Evolutionary conservation across 2,329 filamentous ascomycete genomes (phyloP), one percentile per base, ranked within the genome.

Genomic region (Diaporthe amygdali): DNA sequence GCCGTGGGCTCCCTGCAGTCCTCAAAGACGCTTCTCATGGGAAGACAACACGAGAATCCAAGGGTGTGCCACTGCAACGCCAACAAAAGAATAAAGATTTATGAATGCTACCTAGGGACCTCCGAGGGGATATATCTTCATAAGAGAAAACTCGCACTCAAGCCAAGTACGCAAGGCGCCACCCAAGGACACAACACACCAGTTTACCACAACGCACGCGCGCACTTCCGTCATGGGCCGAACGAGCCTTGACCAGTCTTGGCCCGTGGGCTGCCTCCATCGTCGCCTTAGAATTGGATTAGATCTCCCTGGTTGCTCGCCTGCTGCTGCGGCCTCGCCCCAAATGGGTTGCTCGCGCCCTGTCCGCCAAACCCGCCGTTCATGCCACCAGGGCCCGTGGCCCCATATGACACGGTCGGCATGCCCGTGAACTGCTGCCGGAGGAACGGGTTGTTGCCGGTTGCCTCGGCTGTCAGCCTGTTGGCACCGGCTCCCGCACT

Each of bases 361-460:
- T 84, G 84, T 52, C 79, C 82, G 27, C 82, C 82, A 69, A 79
- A 81, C 6, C 70, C 70, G 30, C 88, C 86, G 74, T 87, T 88
- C 82, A 88, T 84, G 12, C 86, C 86, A 2, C 87, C 88, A 17
- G 88, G 88, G 0, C 88, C 88, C 9, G 89, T 89, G 17, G 87
- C 86, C 20, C 84, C 84, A 73, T 92, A 92, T 55, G 84, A 86
- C 34, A 89, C 83, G 39, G 84, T 85, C 34, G 91, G 91, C 88
- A 92, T 90, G 47, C 94, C 94, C 0, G 94, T 97, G 77, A 92
- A 96, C 79, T 97, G 94, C 73, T 91, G 90, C 72, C 91, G 90
- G 76, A 97, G 84, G 84, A 98, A 99, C 0, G 96, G 96, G 79
- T 98, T 98, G 84, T 90, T 96, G 39, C 92, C 93, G 2, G 92